Evolutionary conservation across 768 basidiomycete species (phyloP).

Genomic region (Coprinopsis strossmayeri): DNA sequence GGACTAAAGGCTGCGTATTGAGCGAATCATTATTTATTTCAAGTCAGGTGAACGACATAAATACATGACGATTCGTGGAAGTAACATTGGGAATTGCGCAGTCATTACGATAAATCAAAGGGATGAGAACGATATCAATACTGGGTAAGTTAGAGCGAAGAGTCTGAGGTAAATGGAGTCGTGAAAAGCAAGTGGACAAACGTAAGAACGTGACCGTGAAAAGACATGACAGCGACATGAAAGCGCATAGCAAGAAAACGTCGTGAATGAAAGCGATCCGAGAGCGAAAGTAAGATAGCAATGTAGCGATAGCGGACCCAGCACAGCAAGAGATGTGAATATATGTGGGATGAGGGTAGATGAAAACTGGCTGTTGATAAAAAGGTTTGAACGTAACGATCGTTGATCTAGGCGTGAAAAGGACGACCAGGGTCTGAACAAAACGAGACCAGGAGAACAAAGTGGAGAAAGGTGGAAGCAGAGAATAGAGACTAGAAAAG

Average conservation of each 20-base stretch:
- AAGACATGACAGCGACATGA: background rate
- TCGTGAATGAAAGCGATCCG: background rate
- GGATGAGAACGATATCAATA: too few relatives aligned
- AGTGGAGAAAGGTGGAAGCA: background rate
- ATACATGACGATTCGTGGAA: too few relatives aligned
- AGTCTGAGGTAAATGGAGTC: too few relatives aligned
- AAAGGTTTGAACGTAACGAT: background rate
- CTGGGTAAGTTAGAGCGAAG: too few relatives aligned
- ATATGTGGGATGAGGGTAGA: background rate
- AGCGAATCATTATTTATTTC: too few relatives aligned
- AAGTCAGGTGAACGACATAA: too few relatives aligned
- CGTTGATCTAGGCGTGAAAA: background rate
- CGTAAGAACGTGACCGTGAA: too few relatives aligned
- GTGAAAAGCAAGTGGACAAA: background rate
- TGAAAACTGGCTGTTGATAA: background rate
- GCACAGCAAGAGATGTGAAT: background rate
- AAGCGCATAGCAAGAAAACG: background rate
- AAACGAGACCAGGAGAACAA: background rate
- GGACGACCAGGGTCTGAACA: background rate
- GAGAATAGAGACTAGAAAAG: background rate
- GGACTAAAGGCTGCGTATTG: too few relatives aligned
- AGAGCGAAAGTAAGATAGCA: background rate
- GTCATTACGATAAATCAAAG: too few relatives aligned
- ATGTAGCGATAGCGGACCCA: background rate
- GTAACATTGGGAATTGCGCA: too few relatives aligned